Evolutionary conservation across 1,139 yeast genomes (phyloP).

Genomic region (Yamadazyma atlantica): DNA sequence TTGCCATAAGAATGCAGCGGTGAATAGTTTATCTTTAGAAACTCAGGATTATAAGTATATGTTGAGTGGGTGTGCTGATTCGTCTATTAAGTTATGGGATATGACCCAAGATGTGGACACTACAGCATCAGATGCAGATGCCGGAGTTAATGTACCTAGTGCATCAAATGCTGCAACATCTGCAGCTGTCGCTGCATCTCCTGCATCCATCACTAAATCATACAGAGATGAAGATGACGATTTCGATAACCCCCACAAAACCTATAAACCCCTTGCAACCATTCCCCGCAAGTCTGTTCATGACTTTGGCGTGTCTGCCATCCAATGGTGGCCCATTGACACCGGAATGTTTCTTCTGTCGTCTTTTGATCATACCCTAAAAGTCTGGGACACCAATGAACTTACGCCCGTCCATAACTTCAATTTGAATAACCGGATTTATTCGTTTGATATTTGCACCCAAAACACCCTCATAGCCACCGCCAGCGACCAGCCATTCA

Average conservation of each 20-base stretch:
- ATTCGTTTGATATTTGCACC: slow-evolving; percentile 49
- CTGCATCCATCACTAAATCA: too few species aligned
- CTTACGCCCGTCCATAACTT: slow-evolving; percentile 66
- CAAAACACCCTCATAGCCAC: slow-evolving; percentile 59
- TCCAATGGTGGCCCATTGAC: slow-evolving; percentile 90
- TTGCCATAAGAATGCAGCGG: slow-evolving; percentile 48
- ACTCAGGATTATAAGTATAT: slow-evolving; percentile 46
- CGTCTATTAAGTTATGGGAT: slow-evolving; percentile 67
- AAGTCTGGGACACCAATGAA: slow-evolving; percentile 78
- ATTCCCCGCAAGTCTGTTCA: slow-evolving; percentile 62
- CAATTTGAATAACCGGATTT: slow-evolving; percentile 50
- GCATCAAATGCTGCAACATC: too few species aligned
- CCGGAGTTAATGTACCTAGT: too few species aligned
- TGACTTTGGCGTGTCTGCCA: slow-evolving; percentile 67
- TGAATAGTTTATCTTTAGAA: slow-evolving; percentile 70
- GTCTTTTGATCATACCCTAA: slow-evolving; percentile 76
- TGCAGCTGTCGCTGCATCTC: too few species aligned
- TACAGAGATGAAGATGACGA: slow-evolving; percentile 18
- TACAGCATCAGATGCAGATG: too few species aligned
- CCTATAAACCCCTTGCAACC: slow-evolving; percentile 32
- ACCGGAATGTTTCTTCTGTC: slow-evolving; percentile 83
- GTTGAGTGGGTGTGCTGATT: slow-evolving; percentile 77
- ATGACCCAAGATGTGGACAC: slow-evolving; percentile 14
- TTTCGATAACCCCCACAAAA: slow-evolving; percentile 27
- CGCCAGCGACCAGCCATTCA: slow-evolving; percentile 69